Evolutionary conservation across 1,139 yeast genomes (phyloP).

Genomic region (Yamadazyma atmosphaerica): DNA sequence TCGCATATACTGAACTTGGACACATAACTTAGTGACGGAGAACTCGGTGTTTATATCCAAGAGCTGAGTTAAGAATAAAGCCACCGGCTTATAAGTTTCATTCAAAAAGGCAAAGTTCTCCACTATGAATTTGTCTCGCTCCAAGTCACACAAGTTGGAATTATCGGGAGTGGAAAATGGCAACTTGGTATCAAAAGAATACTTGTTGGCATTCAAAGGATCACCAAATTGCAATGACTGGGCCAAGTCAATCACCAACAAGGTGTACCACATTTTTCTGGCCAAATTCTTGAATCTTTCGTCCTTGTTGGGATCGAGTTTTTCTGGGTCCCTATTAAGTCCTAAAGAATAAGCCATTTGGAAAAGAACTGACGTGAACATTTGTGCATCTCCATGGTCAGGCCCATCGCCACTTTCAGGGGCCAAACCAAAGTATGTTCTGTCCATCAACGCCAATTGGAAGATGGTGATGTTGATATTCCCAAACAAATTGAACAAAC

Average conservation of each 20-base stretch:
- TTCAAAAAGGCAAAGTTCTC: slow-evolving; percentile 12
- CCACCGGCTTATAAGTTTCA: slow-evolving; percentile 13
- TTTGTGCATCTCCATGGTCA: slow-evolving; percentile 51
- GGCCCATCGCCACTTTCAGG: slow-evolving; percentile 53
- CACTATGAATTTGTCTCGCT: slow-evolving; percentile 23
- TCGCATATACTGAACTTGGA: slow-evolving; percentile 12
- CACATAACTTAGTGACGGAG: slow-evolving; percentile 12
- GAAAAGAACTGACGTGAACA: slow-evolving; percentile 38
- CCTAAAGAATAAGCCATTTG: slow-evolving; percentile 49
- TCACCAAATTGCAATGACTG: slow-evolving; percentile 42
- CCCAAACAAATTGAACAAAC: slow-evolving; percentile 37
- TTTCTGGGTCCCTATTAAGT: slow-evolving; percentile 42
- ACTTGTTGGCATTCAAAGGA: slow-evolving; percentile 28
- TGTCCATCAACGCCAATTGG: slow-evolving; percentile 43
- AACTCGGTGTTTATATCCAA: slow-evolving; percentile 11
- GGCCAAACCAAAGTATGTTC: slow-evolving; percentile 40
- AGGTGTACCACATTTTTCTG: slow-evolving; percentile 22
- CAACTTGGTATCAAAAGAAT: slow-evolving; percentile 33
- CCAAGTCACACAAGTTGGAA: slow-evolving; percentile 27
- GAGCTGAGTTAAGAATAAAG: slow-evolving; percentile 13
- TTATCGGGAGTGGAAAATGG: slow-evolving; percentile 19
- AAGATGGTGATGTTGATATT: slow-evolving; percentile 46
- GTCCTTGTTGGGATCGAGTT: slow-evolving; percentile 14
- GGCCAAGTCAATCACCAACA: slow-evolving; percentile 35
- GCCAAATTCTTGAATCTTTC: slow-evolving; percentile 31